phyloP scores from a whole-genome alignment of 139 green algal genomes.

The Chlorella sp. region DNA sequence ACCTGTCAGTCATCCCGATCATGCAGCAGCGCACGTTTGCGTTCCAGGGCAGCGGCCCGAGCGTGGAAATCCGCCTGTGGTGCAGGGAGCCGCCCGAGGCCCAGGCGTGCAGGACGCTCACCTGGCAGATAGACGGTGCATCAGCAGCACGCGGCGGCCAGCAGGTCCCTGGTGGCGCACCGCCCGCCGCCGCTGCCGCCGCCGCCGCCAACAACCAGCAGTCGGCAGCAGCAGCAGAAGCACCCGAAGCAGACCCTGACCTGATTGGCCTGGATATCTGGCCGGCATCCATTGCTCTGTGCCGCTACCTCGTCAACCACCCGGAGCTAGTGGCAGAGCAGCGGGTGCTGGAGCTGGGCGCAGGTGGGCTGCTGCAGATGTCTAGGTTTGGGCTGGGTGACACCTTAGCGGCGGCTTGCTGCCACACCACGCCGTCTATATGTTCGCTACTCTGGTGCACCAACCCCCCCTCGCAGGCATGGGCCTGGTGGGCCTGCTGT shows the following conservation, averaged over 20 bases:
- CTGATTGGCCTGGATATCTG: conserved; percentile 36
- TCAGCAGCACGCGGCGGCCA: not conserved
- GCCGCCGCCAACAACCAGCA: not conserved
- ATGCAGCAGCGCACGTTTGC: conserved; percentile 3
- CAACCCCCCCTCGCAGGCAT: conserved; percentile 12
- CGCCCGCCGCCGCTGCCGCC: not conserved
- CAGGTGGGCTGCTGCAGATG: not conserved
- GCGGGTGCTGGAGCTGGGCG: conserved; percentile 29
- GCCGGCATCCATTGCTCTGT: conserved; percentile 31
- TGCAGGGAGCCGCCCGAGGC: conserved; percentile 4
- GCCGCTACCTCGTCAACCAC: conserved; percentile 19
- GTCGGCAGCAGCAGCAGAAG: too few species aligned
- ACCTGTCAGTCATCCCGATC: too few species aligned
- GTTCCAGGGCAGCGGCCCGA: not conserved
- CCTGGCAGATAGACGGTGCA: not conserved
- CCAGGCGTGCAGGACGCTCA: not conserved
- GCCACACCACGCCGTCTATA: not conserved
- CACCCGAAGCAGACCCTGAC: not conserved
- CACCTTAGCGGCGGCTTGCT: not conserved
- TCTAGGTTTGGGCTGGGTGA: not conserved
- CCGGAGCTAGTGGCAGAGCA: not conserved
- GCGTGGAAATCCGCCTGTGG: not conserved
- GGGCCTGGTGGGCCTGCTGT: conserved; percentile 21
- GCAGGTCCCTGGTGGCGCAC: not conserved
- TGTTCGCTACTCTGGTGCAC: not conserved